Conservation (phyloP, 345 rosid genomes). For the Nasturtium officinale region DNA sequence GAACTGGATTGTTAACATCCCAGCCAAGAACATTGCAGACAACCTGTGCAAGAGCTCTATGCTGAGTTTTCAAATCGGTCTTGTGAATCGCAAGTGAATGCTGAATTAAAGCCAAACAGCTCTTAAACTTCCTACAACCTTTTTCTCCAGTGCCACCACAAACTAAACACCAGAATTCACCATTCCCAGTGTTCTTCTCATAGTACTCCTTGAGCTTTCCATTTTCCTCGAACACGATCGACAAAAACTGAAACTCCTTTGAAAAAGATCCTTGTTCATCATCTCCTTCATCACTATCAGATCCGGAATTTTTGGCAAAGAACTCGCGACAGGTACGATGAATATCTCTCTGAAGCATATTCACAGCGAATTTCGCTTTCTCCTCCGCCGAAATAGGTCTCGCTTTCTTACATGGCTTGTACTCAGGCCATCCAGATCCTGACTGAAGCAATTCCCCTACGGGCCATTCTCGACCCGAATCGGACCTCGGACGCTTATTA, state of each 20-base stretch:
- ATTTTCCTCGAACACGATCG: slow-evolving; percentile 52
- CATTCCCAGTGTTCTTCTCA: slow-evolving; percentile 52
- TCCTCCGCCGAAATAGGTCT: slow-evolving; percentile 39
- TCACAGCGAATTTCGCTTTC: slow-evolving; percentile 38
- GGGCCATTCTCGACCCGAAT: slow-evolving; percentile 49
- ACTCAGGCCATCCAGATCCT: slow-evolving; percentile 49
- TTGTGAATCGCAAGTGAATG: slow-evolving; percentile 58
- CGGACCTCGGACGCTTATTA: slow-evolving; percentile 38
- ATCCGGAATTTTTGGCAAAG: slow-evolving; percentile 30
- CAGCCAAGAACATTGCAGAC: slow-evolving; percentile 79
- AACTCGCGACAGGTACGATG: slow-evolving; percentile 51
- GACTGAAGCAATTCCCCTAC: slow-evolving; percentile 26
- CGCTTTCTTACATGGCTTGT: slow-evolving; percentile 29
- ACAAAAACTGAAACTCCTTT: slow-evolving; percentile 51
- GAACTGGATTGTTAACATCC: slow-evolving; percentile 52
- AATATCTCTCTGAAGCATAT: slow-evolving; percentile 48
- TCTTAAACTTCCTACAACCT: slow-evolving; percentile 54
- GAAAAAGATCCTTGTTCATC: slow-evolving; percentile 34
- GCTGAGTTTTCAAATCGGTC: slow-evolving; percentile 57
- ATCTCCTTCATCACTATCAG: slow-evolving; percentile 32
- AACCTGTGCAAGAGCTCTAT: slow-evolving; percentile 68
- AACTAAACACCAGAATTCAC: slow-evolving; percentile 68
- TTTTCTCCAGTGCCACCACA: slow-evolving; percentile 61
- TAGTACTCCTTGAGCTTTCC: slow-evolving; percentile 59
- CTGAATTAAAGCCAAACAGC: slow-evolving; percentile 63